Percentiles rank a stretch among this genome's conserved stretches.
Conservation (phyloP, 2,329 filamentous ascomycete species). For the Aschersonia sp. region DNA sequence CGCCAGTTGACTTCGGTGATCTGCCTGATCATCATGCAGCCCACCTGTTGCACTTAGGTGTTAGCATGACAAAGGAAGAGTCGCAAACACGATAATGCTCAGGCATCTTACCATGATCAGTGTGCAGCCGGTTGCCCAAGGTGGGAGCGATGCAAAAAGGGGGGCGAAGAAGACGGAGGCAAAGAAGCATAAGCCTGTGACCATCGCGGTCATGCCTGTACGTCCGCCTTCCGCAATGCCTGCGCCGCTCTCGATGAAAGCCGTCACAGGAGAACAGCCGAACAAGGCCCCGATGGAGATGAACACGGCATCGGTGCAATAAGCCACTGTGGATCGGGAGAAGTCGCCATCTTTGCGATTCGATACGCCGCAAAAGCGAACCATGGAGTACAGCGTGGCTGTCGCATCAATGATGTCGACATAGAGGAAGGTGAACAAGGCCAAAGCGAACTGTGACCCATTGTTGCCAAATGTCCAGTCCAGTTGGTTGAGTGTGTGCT, state of each 20-base stretch:
- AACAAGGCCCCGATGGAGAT: slow-evolving; percentile 59
- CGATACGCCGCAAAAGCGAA: slow-evolving; percentile 54
- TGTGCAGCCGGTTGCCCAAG: slow-evolving; percentile 64
- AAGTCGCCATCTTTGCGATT: slow-evolving; percentile 62
- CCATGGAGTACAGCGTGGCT: slow-evolving; percentile 70
- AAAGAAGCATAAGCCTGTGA: slow-evolving; percentile 55
- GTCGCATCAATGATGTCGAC: slow-evolving; percentile 70
- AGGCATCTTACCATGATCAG: slow-evolving; percentile 42
- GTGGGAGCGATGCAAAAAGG: slow-evolving; percentile 62
- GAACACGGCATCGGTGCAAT: slow-evolving; percentile 54
- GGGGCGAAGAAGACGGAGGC: slow-evolving; percentile 62
- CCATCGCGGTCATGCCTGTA: slow-evolving; percentile 57
- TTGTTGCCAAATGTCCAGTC: slow-evolving; percentile 47
- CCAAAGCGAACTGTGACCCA: slow-evolving; percentile 50
- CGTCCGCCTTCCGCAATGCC: slow-evolving; percentile 63
- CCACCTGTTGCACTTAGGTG: slow-evolving; percentile 33
- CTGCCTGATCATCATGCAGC: slow-evolving; percentile 65
- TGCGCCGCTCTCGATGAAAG: slow-evolving; percentile 62
- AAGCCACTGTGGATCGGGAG: slow-evolving; percentile 69
- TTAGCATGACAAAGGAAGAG: background rate
- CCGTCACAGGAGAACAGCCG: slow-evolving; percentile 56
- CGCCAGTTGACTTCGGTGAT: slow-evolving; percentile 63
- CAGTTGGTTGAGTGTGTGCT: slow-evolving; percentile 45
- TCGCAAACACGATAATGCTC: background rate
- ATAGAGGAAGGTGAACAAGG: slow-evolving; percentile 64